phyloP scores from a whole-genome alignment of 2,329 filamentous ascomycete species.

The Exophiala spinifera region DNA sequence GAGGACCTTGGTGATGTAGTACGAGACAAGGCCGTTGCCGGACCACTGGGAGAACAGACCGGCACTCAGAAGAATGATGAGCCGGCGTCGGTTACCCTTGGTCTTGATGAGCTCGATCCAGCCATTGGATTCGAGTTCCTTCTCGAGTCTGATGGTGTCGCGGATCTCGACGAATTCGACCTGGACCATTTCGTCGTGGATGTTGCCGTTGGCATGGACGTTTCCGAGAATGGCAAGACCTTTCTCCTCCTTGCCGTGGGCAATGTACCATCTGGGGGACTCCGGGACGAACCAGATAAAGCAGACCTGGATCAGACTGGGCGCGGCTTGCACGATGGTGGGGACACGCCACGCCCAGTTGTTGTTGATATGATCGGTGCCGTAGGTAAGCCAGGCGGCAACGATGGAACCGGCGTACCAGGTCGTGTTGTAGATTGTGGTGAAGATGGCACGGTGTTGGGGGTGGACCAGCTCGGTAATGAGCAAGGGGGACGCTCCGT shows the following conservation, averaged over 20 bases:
- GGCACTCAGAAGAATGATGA: constrained; percentile 45
- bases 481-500: constrained; percentile 36
- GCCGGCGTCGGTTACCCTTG: constrained; percentile 49
- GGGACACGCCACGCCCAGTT: constrained; percentile 61
- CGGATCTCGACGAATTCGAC: constrained; percentile 66
- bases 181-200: constrained; percentile 52
- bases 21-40: constrained; percentile 47
- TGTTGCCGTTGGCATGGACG: constrained; percentile 42
- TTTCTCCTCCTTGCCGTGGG: constrained; percentile 32
- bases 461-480: constrained; percentile 49
- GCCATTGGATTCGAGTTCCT: constrained; percentile 44
- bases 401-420: constrained; percentile 54
- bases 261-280: constrained; percentile 59
- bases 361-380: constrained; percentile 43
- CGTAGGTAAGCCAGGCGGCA: constrained; percentile 51
- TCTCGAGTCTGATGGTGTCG: constrained; percentile 60
- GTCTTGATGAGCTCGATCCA: constrained; percentile 64
- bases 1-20: constrained; percentile 41
- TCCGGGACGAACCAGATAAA: constrained; percentile 65
- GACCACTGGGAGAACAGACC: constrained; percentile 59
- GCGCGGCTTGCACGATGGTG: constrained; percentile 63
- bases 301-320: constrained; percentile 54
- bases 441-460: constrained; percentile 49
- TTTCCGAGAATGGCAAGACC: constrained; percentile 35
- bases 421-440: constrained; percentile 54